Conservation (phyloP, 2,329 filamentous ascomycete species). For the Tolypocladium nubicola region DNA sequence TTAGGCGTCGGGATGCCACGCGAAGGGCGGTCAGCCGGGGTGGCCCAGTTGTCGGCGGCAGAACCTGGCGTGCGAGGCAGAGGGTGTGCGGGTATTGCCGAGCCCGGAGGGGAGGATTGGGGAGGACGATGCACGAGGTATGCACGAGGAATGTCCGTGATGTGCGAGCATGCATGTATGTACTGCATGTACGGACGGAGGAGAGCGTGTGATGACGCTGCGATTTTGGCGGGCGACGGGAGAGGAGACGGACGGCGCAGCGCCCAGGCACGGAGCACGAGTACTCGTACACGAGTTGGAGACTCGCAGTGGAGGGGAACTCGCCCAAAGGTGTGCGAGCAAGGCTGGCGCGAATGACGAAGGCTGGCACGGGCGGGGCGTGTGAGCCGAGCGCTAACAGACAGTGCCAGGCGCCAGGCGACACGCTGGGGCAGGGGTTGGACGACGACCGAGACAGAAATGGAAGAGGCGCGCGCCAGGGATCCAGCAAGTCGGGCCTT, state of each 20-base stretch:
- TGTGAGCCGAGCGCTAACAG: not conserved
- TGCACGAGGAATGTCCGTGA: not conserved
- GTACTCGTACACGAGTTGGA: too few species aligned
- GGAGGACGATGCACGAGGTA: not conserved
- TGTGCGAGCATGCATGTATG: not conserved
- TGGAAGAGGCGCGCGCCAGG: not conserved
- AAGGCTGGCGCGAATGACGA: not conserved
- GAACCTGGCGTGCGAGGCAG: not conserved
- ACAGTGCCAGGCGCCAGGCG: too few species aligned
- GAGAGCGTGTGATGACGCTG: not conserved
- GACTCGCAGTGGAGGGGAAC: not conserved
- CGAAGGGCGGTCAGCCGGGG: slow-evolving; percentile 3
- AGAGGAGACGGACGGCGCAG: too few species aligned
- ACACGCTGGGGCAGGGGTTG: not conserved
- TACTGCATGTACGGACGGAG: not conserved
- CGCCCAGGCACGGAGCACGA: too few species aligned
- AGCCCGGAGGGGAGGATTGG: not conserved
- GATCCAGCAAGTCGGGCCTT: not conserved
- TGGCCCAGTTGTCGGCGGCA: not conserved
- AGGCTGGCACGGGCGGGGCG: not conserved
- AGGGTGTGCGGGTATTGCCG: not conserved
- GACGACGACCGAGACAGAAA: not conserved
- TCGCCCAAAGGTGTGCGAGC: too few species aligned
- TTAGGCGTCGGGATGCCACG: slow-evolving; percentile 3
- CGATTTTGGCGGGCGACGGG: too few species aligned